A percentile compares a stretch with the other conserved stretches of the same genome.
Conservation (phyloP, 495 filamentous ascomycete species). For the Rostrohypoxylon terebratum region DNA sequence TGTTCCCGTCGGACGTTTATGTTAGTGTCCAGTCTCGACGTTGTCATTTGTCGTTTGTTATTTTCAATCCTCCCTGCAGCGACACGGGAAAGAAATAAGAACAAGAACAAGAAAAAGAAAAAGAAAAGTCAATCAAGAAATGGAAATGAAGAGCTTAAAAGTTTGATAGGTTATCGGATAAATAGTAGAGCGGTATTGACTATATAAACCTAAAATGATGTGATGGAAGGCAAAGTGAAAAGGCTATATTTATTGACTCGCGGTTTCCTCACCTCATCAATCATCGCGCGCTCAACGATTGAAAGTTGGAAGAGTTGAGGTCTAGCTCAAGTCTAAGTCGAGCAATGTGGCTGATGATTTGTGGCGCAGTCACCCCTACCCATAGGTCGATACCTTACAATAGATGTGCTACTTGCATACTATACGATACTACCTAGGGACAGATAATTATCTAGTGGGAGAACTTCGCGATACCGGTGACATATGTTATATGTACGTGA, state of each 20-base stretch:
- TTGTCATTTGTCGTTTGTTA: background rate
- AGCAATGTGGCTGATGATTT: conserved; percentile 22
- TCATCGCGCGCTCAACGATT: conserved; percentile 3
- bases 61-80: background rate
- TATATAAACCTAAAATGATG: background rate
- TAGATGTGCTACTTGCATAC: too few species aligned
- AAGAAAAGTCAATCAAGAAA: background rate
- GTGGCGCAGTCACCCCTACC: conserved; percentile 43
- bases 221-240: background rate
- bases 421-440: too few species aligned
- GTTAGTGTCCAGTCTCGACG: background rate
- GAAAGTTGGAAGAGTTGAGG: conserved; percentile 6
- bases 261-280: background rate
- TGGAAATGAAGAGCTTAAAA: background rate
- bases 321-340: background rate
- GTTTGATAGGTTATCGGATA: background rate
- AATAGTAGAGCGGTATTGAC: background rate
- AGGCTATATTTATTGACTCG: conserved; percentile 8
- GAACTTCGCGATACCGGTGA: too few species aligned
- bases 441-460: too few species aligned
- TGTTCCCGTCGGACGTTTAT: conserved; percentile 27
- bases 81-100: background rate
- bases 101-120: too few species aligned
- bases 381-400: background rate
- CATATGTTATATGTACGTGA: too few species aligned